Evolutionary conservation across 352 stramenopile genomes (phyloP), one percentile per base, ranked within the genome.

Genomic region (Globisporangium iwayamae): DNA sequence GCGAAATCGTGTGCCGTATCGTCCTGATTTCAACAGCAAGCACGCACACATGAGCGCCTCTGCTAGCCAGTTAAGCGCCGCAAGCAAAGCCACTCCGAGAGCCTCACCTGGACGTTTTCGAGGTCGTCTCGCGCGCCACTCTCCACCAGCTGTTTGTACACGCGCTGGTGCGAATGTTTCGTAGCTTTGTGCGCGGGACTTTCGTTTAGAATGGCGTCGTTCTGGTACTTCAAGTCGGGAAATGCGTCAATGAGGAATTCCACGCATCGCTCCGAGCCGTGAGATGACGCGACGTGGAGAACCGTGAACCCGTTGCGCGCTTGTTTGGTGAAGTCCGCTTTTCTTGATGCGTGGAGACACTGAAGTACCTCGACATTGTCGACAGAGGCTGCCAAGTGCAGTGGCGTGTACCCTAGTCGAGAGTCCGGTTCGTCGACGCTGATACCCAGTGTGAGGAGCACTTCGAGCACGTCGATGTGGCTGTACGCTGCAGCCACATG

Each of bases 141-240:
- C 3, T 45, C 55, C 0, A 62, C 59, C 2, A 92, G 63, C 13
- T 86, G 63, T 0, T 56, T 60, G 41, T 87, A 87, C n/a, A 89
- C 53, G 10, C 67, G 52, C 0, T 71, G 70, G 9, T 90, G 77
- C 11, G 81, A 60, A 14, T 71, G 61, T 53, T 85, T 88, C 2
- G 79, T 81, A 0, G 83, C 81, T 65, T 88, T 85, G 61, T 90
- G 81, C 9, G 69, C 72, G 50, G 83, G 71, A 39, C 70, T 88
- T 62, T 92, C 83, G 18, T 71, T 64, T 11, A 87, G 53, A n/a
- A 85, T 55, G 2, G 13, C 32, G 41, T 87, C 78, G 34, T 68
- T 62, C n/a, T 68, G 57, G 38, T 78, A 71, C 63, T 78, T 63
- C 20, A 76, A 66, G 10, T 76, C 66, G n/a, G 73, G 76, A 38